Evolutionary conservation across 768 basidiomycete species (phyloP), one percentile per base, ranked within the genome.

Genomic region (Coprinellus aureogranulatus): DNA sequence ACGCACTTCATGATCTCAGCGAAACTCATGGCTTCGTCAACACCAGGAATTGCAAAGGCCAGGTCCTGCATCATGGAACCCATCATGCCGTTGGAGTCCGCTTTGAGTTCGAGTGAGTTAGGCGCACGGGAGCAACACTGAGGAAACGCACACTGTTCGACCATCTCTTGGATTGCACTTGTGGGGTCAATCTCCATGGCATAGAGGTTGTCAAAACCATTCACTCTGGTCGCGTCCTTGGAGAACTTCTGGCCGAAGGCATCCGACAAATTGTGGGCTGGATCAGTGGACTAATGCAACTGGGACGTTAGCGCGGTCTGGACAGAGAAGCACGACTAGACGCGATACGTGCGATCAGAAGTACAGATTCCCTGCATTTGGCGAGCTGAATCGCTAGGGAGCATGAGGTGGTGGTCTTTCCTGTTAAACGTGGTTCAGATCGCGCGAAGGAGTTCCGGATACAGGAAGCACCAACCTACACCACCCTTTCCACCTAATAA

Each of bases 121-220:
- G 44, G 63, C 34, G 53, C 11, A 52, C 25, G 12, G 1, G n/a
- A 50, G 14, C 39, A n/a, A 2, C 20, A 9, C 0, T 1, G 12
- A n/a, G 39, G 55, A 52, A 16, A 71, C 85, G 52, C 65, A 97
- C 95, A 95, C 68, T 91, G 88, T 66, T 99, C 97, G 34, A 98
- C 91, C 96, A 99, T 98, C 76, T 98, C 96, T 73, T 98, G 96
- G 62, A 99, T 91, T 26, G 94, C 88, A 65, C 94, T 94, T 47
- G 92, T 96, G 8, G 97, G 97, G 74, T 99, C 97, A 70, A 99
- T 99, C 74, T 99, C 97, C 97, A 99, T 99, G 3, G 97, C 97
- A 68, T 73, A 96, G 44, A 99, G 83, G 76, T 99, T 99, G 59
- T 91, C 86, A 65, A 98, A 98, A 9, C 97, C 97, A 67, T 96